Evolutionary conservation across 495 filamentous ascomycete genomes (phyloP).

Genomic region (Penicillium pulvis): DNA sequence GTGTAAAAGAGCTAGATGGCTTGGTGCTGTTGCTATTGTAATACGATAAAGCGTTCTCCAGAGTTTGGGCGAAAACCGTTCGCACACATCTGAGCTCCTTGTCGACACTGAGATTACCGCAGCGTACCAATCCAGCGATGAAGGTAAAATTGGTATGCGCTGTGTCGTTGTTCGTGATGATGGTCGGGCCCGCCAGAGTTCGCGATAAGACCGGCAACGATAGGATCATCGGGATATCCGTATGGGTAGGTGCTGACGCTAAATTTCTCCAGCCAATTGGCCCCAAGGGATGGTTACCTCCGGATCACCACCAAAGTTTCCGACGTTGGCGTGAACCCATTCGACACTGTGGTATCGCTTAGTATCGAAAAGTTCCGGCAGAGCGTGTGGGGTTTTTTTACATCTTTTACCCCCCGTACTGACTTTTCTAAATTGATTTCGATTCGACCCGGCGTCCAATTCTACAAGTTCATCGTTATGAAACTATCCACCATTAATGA

Average conservation of each 20-base stretch:
- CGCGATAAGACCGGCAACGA: conserved; percentile 17
- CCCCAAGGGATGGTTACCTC: conserved; percentile 15
- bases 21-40: conserved; percentile 14
- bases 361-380: too few relatives aligned
- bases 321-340: conserved; percentile 35
- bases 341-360: conserved; percentile 18
- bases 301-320: conserved; percentile 16
- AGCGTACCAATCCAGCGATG: conserved; percentile 17
- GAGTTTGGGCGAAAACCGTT: conserved; percentile 11
- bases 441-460: too few relatives aligned
- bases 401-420: too few relatives aligned
- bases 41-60: conserved; percentile 10
- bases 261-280: conserved; percentile 15
- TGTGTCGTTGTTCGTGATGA: conserved; percentile 7
- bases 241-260: conserved; percentile 14
- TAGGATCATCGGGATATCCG: conserved; percentile 10
- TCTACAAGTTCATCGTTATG: too few relatives aligned
- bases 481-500: too few relatives aligned
- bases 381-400: too few relatives aligned
- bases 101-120: conserved; percentile 9
- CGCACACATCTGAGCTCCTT: conserved; percentile 17
- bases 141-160: conserved; percentile 23
- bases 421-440: too few relatives aligned
- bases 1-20: conserved; percentile 18
- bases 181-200: conserved; percentile 17